Evolutionary conservation across 176 grass and related monocot genomes (phyloP).

Genomic region (Elaeis guineensis): DNA sequence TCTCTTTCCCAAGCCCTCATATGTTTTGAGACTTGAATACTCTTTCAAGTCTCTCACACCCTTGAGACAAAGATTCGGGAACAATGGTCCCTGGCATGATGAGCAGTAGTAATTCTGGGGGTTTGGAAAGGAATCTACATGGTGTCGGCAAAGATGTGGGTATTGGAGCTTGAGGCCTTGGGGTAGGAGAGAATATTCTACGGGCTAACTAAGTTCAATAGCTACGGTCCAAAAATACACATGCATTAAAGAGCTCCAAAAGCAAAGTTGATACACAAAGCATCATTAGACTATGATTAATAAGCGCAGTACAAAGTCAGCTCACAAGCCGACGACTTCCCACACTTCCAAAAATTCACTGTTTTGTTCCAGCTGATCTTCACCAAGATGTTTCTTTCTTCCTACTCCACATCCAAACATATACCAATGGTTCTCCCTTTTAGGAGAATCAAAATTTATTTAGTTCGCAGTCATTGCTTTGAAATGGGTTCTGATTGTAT

Average conservation of each 20-base stretch:
- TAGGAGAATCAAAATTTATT: no score
- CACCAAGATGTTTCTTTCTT: background rate
- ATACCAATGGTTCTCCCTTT: no score
- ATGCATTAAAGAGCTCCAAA: background rate
- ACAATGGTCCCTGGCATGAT: background rate
- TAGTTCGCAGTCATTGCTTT: no score
- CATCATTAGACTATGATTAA: background rate
- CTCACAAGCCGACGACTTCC: no score
- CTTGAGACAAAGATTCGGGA: background rate
- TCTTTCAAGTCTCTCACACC: background rate
- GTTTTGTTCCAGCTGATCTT: no score
- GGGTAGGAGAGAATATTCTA: slow-evolving; percentile 8
- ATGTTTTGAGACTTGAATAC: no score
- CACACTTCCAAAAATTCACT: no score
- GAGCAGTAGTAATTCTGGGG: slow-evolving; percentile 5
- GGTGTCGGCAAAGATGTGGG: background rate
- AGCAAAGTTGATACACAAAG: background rate
- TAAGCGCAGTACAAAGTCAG: no score
- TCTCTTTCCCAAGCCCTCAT: no score
- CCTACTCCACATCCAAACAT: no score
- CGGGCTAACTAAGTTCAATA: background rate
- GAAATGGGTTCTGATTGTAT: no score
- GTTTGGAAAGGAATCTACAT: slow-evolving; percentile 8
- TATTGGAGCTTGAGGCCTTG: background rate
- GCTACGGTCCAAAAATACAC: slow-evolving; percentile 3